These are phyloP conservation scores for Byssochlamys sp. DNA, from an alignment of 2,329 filamentous ascomycete genomes.

Conservation along the genomic window DNA sequence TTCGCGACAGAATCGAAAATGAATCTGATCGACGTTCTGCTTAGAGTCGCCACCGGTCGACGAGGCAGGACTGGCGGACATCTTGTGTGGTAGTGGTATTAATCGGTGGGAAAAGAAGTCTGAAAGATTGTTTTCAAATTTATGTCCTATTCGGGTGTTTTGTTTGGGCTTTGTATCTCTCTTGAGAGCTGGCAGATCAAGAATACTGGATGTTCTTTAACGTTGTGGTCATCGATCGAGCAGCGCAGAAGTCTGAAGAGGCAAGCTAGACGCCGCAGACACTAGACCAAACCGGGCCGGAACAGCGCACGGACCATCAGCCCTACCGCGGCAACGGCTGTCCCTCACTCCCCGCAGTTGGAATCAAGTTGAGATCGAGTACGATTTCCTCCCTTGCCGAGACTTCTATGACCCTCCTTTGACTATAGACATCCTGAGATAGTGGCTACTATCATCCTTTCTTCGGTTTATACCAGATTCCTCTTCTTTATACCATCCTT, in stretches of 20 bases:
- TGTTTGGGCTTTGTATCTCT: not conserved
- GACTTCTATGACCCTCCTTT: not conserved
- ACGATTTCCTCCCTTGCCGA: not conserved
- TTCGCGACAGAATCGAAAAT: slow-evolving; percentile 95
- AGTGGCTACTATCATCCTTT: not conserved
- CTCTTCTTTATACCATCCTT: not conserved
- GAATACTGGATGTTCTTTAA: not conserved
- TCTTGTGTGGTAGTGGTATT: slow-evolving; percentile 9
- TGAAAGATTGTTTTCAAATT: not conserved
- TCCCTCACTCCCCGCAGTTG: slow-evolving; percentile 23
- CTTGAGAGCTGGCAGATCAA: not conserved
- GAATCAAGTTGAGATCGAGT: not conserved
- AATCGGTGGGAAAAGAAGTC: not conserved
- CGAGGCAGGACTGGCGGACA: slow-evolving; percentile 36
- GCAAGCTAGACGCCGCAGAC: not conserved
- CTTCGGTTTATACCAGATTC: not conserved
- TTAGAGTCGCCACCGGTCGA: slow-evolving; percentile 30
- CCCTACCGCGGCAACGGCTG: slow-evolving; percentile 3
- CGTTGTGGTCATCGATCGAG: not conserved
- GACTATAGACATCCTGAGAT: not conserved
- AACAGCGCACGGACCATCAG: slow-evolving; percentile 3
- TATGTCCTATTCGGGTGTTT: not conserved
- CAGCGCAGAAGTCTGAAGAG: slow-evolving; percentile 11
- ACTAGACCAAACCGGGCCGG: slow-evolving; percentile 6
- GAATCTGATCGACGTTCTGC: slow-evolving; percentile 60